phyloP scores from a whole-genome alignment of 768 basidiomycete genomes.

The Boletus patriciae region DNA sequence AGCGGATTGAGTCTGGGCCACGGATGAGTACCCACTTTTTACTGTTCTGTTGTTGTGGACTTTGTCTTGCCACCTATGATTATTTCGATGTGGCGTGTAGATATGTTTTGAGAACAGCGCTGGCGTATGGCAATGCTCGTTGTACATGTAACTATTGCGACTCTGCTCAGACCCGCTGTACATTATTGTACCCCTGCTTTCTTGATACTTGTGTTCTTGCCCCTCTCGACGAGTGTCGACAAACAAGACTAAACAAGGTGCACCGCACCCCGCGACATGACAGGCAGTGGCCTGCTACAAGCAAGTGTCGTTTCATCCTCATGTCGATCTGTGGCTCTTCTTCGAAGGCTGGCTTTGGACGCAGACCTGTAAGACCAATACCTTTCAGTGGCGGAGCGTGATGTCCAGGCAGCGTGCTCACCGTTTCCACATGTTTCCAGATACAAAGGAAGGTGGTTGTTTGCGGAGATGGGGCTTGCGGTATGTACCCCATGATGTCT shows the following conservation, averaged over 20 bases:
- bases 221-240: background rate
- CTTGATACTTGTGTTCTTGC: constrained; percentile 11
- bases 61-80: constrained; percentile 10
- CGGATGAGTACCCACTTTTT: constrained; percentile 3
- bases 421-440: constrained; percentile 28
- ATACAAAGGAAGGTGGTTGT: constrained; percentile 74
- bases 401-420: constrained; percentile 13
- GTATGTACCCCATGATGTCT: constrained; percentile 36
- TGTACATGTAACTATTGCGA: constrained; percentile 23
- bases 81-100: constrained; percentile 9
- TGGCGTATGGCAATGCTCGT: constrained; percentile 5
- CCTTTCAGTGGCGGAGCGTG: constrained; percentile 1
- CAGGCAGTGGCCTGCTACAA: background rate
- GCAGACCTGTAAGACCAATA: constrained; percentile 30
- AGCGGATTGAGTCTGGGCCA: constrained; percentile 26
- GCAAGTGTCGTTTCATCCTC: constrained; percentile 10
- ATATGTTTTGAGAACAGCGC: constrained; percentile 9
- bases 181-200: constrained; percentile 19
- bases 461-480: constrained; percentile 96
- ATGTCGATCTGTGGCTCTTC: constrained; percentile 64
- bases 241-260: constrained; percentile 27
- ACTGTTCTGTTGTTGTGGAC: background rate
- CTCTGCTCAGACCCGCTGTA: constrained; percentile 2
- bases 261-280: constrained; percentile 4
- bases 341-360: constrained; percentile 53